Conservation (phyloP, 352 stramenopile species). For the Phytophthora pseudosyringae region DNA sequence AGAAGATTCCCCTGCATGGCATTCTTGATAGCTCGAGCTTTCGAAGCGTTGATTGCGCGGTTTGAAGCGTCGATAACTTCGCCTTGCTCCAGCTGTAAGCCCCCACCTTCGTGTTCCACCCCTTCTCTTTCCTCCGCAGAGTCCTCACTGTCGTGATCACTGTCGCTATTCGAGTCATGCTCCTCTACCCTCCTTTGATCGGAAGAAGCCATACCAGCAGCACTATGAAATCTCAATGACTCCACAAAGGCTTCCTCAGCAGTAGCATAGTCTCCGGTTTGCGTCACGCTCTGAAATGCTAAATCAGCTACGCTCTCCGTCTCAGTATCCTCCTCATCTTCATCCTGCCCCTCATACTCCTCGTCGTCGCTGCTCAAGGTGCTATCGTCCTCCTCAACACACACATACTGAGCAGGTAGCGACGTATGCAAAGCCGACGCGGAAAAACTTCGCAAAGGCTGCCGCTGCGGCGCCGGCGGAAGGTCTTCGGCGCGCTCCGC, state of each 20-base stretch:
- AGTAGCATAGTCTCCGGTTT: constrained; percentile 12
- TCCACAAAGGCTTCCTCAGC: constrained; percentile 10
- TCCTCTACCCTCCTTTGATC: constrained; percentile 1
- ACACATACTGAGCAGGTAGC: constrained; percentile 14
- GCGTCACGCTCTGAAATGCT: constrained; percentile 2
- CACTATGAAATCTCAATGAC: background rate
- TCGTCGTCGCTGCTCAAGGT: constrained; percentile 35
- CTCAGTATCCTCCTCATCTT: constrained; percentile 22
- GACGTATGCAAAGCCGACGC: constrained; percentile 8
- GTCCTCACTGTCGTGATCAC: constrained; percentile 9
- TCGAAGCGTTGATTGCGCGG: constrained; percentile 64
- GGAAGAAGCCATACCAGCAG: background rate
- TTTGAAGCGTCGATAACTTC: constrained; percentile 54
- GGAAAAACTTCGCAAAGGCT: constrained; percentile 1
- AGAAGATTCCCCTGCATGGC: constrained; percentile 61
- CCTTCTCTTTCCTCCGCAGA: constrained; percentile 8
- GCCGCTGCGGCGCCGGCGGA: background rate
- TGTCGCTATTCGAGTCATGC: constrained; percentile 8
- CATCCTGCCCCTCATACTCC: constrained; percentile 22
- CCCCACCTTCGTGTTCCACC: constrained; percentile 1
- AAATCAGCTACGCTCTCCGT: constrained; percentile 19
- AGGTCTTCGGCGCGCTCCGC: constrained; percentile 20
- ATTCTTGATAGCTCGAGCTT: constrained; percentile 63
- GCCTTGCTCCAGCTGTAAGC: constrained; percentile 30
- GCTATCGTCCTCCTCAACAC: constrained; percentile 24